Conservation (phyloP, 1,284 basidiomycete species). For the Microbotryomycetes sp. region DNA sequence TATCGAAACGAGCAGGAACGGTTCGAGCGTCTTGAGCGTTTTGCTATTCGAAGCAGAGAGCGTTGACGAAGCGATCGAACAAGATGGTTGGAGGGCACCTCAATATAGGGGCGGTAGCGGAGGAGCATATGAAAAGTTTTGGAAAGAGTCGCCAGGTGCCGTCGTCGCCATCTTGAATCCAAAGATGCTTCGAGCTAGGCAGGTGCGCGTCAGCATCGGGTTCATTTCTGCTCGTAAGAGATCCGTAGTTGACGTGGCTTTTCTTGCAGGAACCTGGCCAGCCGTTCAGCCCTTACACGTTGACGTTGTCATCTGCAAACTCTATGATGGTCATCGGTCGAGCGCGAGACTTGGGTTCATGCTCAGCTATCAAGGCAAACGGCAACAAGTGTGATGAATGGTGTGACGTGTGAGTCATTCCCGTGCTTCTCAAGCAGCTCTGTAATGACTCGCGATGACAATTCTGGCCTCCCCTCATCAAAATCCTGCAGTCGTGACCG, state of each 20-base stretch:
- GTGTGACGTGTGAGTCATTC: conserved; percentile 75
- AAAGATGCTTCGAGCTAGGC: conserved; percentile 70
- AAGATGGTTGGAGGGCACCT: conserved; percentile 41
- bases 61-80: conserved; percentile 25
- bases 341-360: conserved; percentile 77
- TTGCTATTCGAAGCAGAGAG: conserved; percentile 79
- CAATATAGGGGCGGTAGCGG: conserved; percentile 77
- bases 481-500: conserved; percentile 43
- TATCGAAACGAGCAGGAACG: conserved; percentile 48
- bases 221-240: background rate
- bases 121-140: conserved; percentile 82
- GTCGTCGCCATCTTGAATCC: conserved; percentile 87
- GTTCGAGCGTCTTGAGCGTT: conserved; percentile 74
- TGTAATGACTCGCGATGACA: background rate
- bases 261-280: background rate
- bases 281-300: conserved; percentile 61
- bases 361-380: conserved; percentile 65
- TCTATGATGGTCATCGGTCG: conserved; percentile 78
- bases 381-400: conserved; percentile 74
- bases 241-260: no score
- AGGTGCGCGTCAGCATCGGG: conserved; percentile 48
- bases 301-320: conserved; percentile 73
- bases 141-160: conserved; percentile 76
- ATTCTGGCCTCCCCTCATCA: background rate
- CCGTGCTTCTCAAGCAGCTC: background rate